Conservation (phyloP, 2,329 filamentous ascomycete genomes). For the Fusarium annulatum region DNA sequence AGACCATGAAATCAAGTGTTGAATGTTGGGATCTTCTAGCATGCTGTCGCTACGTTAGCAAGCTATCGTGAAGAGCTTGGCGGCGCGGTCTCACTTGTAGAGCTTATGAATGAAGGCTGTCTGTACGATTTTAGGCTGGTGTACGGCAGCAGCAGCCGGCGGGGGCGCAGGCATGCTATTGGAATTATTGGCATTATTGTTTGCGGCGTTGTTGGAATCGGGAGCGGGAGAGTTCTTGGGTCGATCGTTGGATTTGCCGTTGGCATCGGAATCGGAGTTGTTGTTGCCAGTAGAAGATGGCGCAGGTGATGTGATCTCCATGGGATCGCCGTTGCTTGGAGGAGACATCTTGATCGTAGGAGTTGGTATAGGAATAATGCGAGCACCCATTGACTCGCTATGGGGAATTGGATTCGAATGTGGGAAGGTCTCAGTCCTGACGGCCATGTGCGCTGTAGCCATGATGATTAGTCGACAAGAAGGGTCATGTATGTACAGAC, state of each 20-base stretch:
- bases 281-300: conserved; percentile 58
- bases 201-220: conserved; percentile 49
- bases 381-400: conserved; percentile 60
- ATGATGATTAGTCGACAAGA: conserved; percentile 44
- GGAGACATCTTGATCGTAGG: conserved; percentile 69
- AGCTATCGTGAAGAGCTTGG: background rate
- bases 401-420: conserved; percentile 55
- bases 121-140: conserved; percentile 97
- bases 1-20: conserved; percentile 97
- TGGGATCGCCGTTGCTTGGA: conserved; percentile 67
- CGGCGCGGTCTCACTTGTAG: conserved; percentile 78
- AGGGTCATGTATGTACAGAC: conserved; percentile 22
- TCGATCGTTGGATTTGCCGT: conserved; percentile 51
- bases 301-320: conserved; percentile 69
- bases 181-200: conserved; percentile 43
- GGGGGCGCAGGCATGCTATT: conserved; percentile 62
- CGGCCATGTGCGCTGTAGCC: conserved; percentile 62
- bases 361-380: conserved; percentile 67
- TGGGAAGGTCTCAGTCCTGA: conserved; percentile 63
- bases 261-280: conserved; percentile 56
- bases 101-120: conserved; percentile 99
- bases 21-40: conserved; percentile 93
- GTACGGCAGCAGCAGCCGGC: conserved; percentile 75
- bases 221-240: conserved; percentile 53
- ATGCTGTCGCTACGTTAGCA: conserved; percentile 71